Base-by-base conservation (phyloP, 805 yeast genomes). In the Cyberlindnera misumaiensis region DNA sequence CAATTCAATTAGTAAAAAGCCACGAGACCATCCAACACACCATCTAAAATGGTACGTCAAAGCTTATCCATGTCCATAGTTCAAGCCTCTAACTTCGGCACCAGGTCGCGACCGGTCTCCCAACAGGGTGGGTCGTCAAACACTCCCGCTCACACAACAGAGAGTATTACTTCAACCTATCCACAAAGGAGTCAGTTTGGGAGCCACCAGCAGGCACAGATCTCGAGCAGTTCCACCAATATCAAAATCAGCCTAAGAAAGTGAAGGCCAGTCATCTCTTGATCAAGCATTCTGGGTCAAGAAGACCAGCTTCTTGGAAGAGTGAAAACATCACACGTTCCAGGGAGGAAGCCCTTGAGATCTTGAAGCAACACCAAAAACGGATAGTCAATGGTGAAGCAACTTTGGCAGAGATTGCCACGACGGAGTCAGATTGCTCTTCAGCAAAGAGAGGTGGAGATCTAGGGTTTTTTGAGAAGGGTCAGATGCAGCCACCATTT, bases 221-320 rank as follows among this genome's bases (percentile, higher is more conserved):
- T 49, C 56, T 70, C 12, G 76, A 62, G 1, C 65, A 68, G 48
- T 67, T 90, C 42, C 67, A 73, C 29, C 63, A 62, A 12, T 85
- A 84, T 61, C 62, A 85, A 44, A 70, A 68, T 43, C 85, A 85
- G 12, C 73, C 77, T 32, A 34, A 41, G 5, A 78, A 83, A 51
- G 80, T 93, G 16, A 73, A 90, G 43, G 89, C 83, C 13, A 70
- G 83, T 37, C 98, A 93, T 58, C 65, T 93, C 34, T 67, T 93
- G 35, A 71, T 90, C 46, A 93, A 93, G 59, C 96, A 89, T 60
- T 66, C 62, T 33, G 90, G 77, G 38, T 80, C 89, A 12, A 75
- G 98, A 48, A 77, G 95, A 50, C 97, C 98, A 7, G 76, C 88
- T 11, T 85, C 96, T 16, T 93, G 97, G 94, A 83, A 87, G 58